Evolutionary conservation across 106 monocot genomes (phyloP).

Genomic region (Allium fistulosum): DNA sequence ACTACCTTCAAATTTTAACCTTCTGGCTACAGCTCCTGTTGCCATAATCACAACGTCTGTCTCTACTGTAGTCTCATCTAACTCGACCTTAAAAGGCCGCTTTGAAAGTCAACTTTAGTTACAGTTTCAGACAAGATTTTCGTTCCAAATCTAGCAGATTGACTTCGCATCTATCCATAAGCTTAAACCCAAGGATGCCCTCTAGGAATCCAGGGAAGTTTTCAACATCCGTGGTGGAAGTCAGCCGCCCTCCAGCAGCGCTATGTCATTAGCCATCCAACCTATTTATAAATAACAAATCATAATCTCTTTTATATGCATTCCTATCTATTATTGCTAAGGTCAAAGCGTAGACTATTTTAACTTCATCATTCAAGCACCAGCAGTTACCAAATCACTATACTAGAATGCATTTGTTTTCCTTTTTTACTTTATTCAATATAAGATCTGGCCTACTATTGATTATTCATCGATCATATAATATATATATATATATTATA

Average conservation of each 20-base stretch:
- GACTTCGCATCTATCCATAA: conserved; percentile 73
- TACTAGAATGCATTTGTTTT: too few species aligned
- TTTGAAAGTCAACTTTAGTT: conserved; percentile 54
- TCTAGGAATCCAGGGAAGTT: conserved; percentile 95
- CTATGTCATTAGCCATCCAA: conserved; percentile 87
- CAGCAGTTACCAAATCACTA: too few species aligned
- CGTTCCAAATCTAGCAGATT: conserved; percentile 58
- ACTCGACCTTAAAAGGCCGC: conserved; percentile 45
- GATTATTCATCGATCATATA: too few species aligned
- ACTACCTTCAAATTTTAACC: conserved; percentile 58
- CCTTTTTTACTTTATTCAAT: too few species aligned
- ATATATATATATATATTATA: too few species aligned
- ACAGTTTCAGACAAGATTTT: conserved; percentile 76
- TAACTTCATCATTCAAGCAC: too few species aligned
- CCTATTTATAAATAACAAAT: too few species aligned
- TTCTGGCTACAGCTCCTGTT: conserved; percentile 85
- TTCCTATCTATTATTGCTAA: too few species aligned
- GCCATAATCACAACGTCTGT: conserved; percentile 75
- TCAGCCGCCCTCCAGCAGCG: conserved; percentile 90
- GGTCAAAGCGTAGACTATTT: too few species aligned
- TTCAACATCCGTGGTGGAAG: conserved; percentile 94
- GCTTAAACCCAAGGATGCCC: conserved; percentile 65
- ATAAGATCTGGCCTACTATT: too few species aligned
- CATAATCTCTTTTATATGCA: too few species aligned
- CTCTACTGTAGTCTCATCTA: conserved; percentile 44